phyloP scores from a whole-genome alignment of 2,329 filamentous ascomycete genomes.

The Aspergillus awamori region DNA sequence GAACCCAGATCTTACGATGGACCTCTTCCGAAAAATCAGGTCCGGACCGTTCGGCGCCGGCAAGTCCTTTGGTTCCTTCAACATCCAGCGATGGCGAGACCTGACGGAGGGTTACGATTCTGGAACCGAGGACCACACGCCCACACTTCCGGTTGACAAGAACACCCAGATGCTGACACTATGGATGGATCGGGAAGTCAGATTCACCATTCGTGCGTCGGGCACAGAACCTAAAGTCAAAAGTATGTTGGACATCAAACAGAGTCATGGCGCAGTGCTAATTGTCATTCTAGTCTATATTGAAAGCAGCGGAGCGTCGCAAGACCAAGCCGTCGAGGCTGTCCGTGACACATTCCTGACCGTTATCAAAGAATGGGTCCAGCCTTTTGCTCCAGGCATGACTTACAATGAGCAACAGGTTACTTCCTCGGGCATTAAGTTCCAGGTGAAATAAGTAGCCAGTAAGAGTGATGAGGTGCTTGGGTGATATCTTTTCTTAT shows the following conservation, averaged over 20 bases:
- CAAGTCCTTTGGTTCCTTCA: constrained; percentile 53
- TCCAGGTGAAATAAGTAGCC: constrained; percentile 24
- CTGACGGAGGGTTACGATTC: constrained; percentile 65
- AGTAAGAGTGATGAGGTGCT: background rate
- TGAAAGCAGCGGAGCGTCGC: constrained; percentile 43
- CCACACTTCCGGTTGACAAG: constrained; percentile 59
- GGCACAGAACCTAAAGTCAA: constrained; percentile 71
- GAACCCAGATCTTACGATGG: constrained; percentile 53
- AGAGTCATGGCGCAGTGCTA: background rate
- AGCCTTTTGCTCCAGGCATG: constrained; percentile 42
- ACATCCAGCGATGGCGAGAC: constrained; percentile 63
- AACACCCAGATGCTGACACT: constrained; percentile 66
- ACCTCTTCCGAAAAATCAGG: constrained; percentile 60
- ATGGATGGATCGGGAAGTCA: constrained; percentile 57
- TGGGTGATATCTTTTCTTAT: background rate
- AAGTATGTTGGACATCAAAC: constrained; percentile 37
- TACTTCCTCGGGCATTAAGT: constrained; percentile 43
- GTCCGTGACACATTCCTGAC: constrained; percentile 43
- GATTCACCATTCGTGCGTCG: constrained; percentile 63
- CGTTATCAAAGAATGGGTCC: constrained; percentile 44
- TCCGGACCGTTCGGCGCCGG: constrained; percentile 47
- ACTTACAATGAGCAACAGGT: constrained; percentile 37
- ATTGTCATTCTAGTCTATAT: constrained; percentile 42
- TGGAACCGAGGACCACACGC: constrained; percentile 53
- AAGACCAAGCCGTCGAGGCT: constrained; percentile 37